A percentile compares a stretch with the other conserved stretches of the same genome.
These are phyloP conservation scores for Penicillium expansum DNA, from an alignment of 2,329 filamentous ascomycete genomes.

Conservation along the genomic window DNA sequence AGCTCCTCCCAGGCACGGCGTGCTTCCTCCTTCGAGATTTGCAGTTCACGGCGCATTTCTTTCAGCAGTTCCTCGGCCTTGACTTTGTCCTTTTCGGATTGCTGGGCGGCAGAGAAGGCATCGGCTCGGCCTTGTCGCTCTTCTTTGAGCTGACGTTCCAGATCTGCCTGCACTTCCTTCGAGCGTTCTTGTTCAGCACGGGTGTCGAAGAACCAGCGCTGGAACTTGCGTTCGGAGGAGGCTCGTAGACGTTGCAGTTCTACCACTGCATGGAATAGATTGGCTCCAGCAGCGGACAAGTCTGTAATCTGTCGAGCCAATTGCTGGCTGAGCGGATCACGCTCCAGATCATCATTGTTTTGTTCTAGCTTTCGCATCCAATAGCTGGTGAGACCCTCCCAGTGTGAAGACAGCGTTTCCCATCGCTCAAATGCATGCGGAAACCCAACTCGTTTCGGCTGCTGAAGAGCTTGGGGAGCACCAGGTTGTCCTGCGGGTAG, in stretches of 20 bases:
- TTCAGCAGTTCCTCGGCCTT: constrained; percentile 73
- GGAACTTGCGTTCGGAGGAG: constrained; percentile 95
- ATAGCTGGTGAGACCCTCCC: constrained; percentile 95
- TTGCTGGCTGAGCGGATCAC: constrained; percentile 80
- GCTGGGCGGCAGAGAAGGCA: constrained; percentile 63
- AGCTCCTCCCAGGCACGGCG: constrained; percentile 96
- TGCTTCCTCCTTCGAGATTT: constrained; percentile 94
- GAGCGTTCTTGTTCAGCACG: constrained; percentile 80
- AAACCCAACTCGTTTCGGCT: constrained; percentile 64
- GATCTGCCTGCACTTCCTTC: constrained; percentile 75
- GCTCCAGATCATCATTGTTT: constrained; percentile 79
- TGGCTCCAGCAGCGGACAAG: constrained; percentile 93
- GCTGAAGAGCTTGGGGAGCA: constrained; percentile 33
- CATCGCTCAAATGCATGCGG: constrained; percentile 97
- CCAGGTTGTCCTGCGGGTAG: constrained; percentile 26
- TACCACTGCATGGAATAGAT: constrained; percentile 95
- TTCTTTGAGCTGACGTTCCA: constrained; percentile 71
- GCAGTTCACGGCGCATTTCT: constrained; percentile 88
- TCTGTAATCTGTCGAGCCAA: constrained; percentile 93
- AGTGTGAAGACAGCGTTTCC: constrained; percentile 95
- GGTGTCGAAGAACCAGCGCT: constrained; percentile 98
- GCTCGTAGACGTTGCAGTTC: constrained; percentile 90
- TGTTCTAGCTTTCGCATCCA: constrained; percentile 93
- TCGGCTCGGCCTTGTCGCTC: constrained; percentile 70
- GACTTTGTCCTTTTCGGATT: constrained; percentile 65